Conservation (phyloP, 73 alveolate genomes). For the Effrenium voratum region DNA sequence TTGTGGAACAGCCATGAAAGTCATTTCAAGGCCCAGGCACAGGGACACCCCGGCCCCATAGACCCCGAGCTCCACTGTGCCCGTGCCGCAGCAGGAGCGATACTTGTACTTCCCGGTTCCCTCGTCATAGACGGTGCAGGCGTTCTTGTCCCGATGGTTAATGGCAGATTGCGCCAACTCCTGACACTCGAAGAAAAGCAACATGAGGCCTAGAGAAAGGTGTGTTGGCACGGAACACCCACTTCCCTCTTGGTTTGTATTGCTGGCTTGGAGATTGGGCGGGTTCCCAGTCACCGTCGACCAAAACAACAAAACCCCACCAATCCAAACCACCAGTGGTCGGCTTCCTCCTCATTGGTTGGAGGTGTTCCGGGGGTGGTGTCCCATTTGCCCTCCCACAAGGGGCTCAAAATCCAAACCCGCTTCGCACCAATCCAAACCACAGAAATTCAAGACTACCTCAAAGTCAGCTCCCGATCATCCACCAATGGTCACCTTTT, state of each 20-base stretch:
- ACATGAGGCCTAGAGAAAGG: background rate
- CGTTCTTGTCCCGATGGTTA: conserved; percentile 58
- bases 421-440: too few relatives aligned
- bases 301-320: background rate
- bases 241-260: background rate
- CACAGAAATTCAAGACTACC: too few relatives aligned
- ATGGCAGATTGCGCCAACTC: conserved; percentile 25
- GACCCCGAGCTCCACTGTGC: conserved; percentile 39
- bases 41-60: conserved; percentile 61
- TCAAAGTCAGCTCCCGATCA: too few relatives aligned
- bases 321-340: too few relatives aligned
- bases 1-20: too few relatives aligned
- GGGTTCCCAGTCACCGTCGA: background rate
- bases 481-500: too few relatives aligned
- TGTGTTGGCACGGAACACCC: background rate
- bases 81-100: conserved; percentile 73
- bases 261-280: background rate
- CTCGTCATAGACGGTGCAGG: conserved; percentile 66
- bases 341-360: background rate
- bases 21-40: too few relatives aligned
- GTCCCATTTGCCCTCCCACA: too few relatives aligned
- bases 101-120: conserved; percentile 42
- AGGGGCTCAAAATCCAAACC: too few relatives aligned
- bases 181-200: background rate
- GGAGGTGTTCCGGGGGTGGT: background rate